Evolutionary conservation across 495 filamentous ascomycete genomes (phyloP).

Genomic region (Penicillium silybi): DNA sequence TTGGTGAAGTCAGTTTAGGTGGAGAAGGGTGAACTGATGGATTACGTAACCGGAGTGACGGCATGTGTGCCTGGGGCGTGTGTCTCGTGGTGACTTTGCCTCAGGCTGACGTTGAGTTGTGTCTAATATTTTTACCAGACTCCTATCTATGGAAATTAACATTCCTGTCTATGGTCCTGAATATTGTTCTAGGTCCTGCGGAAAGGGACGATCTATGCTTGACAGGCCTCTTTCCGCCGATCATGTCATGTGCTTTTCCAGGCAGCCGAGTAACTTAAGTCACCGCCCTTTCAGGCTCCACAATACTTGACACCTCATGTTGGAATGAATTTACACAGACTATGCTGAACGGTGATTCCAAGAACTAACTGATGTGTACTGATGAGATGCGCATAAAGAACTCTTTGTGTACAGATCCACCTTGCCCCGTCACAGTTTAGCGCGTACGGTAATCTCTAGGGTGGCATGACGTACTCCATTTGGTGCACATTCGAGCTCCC

Average conservation of each 20-base stretch:
- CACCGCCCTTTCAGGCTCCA: neutral
- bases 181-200: neutral
- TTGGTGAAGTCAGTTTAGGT: slow-evolving; percentile 9
- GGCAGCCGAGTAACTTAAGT: neutral
- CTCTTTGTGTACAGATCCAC: neutral
- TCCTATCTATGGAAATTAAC: no score
- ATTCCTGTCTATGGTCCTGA: neutral
- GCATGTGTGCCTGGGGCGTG: slow-evolving; percentile 17
- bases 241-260: neutral
- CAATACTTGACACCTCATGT: neutral
- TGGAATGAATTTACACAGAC: neutral
- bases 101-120: neutral
- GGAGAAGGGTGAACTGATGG: slow-evolving; percentile 20
- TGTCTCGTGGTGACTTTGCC: no score
- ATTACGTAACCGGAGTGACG: slow-evolving; percentile 23
- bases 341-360: neutral
- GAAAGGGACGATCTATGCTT: neutral
- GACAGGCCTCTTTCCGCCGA: neutral
- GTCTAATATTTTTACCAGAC: no score
- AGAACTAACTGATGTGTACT: neutral
- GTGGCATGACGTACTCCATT: neutral
- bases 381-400: neutral
- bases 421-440: neutral
- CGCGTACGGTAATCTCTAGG: neutral
- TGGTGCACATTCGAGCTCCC: neutral